Conservation (phyloP, 2,329 filamentous ascomycete genomes). For the Alternaria tenuissima region DNA sequence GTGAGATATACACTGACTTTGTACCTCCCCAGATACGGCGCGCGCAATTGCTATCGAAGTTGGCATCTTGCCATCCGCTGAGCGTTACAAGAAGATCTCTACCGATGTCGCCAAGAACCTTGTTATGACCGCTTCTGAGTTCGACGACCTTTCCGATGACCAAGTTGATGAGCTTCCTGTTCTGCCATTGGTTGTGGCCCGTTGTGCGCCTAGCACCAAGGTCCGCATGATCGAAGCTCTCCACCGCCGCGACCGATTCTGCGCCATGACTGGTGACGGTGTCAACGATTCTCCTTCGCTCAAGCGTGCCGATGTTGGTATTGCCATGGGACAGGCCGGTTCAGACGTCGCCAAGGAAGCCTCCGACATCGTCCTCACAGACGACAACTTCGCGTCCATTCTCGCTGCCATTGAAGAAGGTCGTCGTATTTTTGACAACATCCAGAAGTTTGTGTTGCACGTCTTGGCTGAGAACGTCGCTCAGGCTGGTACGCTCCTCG, state of each 20-base stretch:
- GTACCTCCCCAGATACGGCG: neutral
- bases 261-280: slow-evolving; percentile 88
- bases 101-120: slow-evolving; percentile 42
- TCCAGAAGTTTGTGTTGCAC: slow-evolving; percentile 83
- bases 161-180: slow-evolving; percentile 78
- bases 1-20: neutral
- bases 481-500: slow-evolving; percentile 80
- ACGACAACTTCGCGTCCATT: slow-evolving; percentile 89
- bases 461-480: slow-evolving; percentile 83
- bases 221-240: slow-evolving; percentile 91
- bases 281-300: slow-evolving; percentile 87
- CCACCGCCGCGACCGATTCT: slow-evolving; percentile 76
- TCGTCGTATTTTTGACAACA: slow-evolving; percentile 86
- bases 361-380: slow-evolving; percentile 82
- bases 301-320: slow-evolving; percentile 82
- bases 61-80: slow-evolving; percentile 52
- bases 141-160: slow-evolving; percentile 77
- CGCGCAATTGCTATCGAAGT: slow-evolving; percentile 56
- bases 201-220: slow-evolving; percentile 86
- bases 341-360: slow-evolving; percentile 87
- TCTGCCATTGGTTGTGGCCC: slow-evolving; percentile 81
- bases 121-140: slow-evolving; percentile 63
- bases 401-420: slow-evolving; percentile 84
- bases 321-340: slow-evolving; percentile 83
- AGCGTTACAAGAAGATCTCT: slow-evolving; percentile 33